These are phyloP conservation scores for Aspergillus versicolor DNA, from an alignment of 2,329 filamentous ascomycete genomes.

Conservation along the genomic window DNA sequence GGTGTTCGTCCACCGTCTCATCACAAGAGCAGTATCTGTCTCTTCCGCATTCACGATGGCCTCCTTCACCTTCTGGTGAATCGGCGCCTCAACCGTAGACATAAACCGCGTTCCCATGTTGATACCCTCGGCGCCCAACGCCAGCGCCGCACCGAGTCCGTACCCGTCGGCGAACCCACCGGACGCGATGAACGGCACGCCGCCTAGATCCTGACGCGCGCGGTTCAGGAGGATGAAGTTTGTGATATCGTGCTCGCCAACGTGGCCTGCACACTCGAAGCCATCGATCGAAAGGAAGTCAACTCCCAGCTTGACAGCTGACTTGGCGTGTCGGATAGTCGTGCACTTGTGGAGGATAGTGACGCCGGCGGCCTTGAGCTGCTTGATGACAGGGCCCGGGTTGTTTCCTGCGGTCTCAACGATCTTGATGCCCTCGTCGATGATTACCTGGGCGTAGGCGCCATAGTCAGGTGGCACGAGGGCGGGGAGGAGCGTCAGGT, in stretches of 20 bases:
- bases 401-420: constrained; percentile 92
- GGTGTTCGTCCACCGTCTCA: constrained; percentile 92
- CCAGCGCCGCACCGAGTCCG: constrained; percentile 85
- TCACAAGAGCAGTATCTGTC: constrained; percentile 83
- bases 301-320: constrained; percentile 88
- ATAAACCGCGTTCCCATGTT: constrained; percentile 99
- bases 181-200: constrained; percentile 89
- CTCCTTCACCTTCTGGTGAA: constrained; percentile 92
- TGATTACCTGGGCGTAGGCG: constrained; percentile 86
- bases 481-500: constrained; percentile 88
- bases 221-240: constrained; percentile 69
- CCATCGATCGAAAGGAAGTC: constrained; percentile 97
- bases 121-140: constrained; percentile 86
- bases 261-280: constrained; percentile 85
- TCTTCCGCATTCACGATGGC: constrained; percentile 85
- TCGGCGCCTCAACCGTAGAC: constrained; percentile 89
- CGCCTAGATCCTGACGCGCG: constrained; percentile 75
- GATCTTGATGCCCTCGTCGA: constrained; percentile 87
- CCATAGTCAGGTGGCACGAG: constrained; percentile 88
- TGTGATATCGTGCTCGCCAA: constrained; percentile 55
- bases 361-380: constrained; percentile 76
- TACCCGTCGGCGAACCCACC: constrained; percentile 95
- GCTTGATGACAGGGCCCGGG: constrained; percentile 84
- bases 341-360: constrained; percentile 97
- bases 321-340: constrained; percentile 87